These are phyloP conservation scores for Penicillium simplicissimum DNA, from an alignment of 495 filamentous ascomycete species.

Conservation along the genomic window DNA sequence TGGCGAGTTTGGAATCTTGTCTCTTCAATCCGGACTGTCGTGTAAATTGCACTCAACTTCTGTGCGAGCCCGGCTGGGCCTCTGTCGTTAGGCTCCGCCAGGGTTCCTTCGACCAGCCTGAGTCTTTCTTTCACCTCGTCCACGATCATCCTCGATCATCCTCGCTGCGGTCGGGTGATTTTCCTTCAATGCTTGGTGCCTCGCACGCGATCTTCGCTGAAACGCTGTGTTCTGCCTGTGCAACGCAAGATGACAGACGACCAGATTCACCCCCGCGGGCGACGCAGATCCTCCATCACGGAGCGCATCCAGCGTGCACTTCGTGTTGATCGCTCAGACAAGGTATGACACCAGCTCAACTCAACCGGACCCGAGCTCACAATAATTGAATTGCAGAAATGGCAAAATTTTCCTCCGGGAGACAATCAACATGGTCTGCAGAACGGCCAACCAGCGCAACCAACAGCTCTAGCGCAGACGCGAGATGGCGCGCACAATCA, in stretches of 20 bases:
- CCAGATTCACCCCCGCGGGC: conserved; percentile 23
- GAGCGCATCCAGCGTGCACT: conserved; percentile 40
- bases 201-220: neutral
- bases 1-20: conserved; percentile 22
- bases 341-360: conserved; percentile 20
- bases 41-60: neutral
- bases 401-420: conserved; percentile 10
- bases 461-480: conserved; percentile 2
- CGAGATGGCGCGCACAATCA: neutral
- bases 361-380: conserved; percentile 8
- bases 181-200: no score
- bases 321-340: conserved; percentile 27
- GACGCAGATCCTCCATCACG: conserved; percentile 38
- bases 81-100: conserved; percentile 1
- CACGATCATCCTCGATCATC: neutral
- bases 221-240: neutral
- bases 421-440: neutral
- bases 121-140: neutral
- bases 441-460: neutral
- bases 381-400: conserved; percentile 25
- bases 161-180: neutral
- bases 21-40: conserved; percentile 12
- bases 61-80: neutral
- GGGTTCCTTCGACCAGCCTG: neutral
- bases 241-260: conserved; percentile 17